Conservation (phyloP, 345 rosid species). For the Camelina neglecta region DNA sequence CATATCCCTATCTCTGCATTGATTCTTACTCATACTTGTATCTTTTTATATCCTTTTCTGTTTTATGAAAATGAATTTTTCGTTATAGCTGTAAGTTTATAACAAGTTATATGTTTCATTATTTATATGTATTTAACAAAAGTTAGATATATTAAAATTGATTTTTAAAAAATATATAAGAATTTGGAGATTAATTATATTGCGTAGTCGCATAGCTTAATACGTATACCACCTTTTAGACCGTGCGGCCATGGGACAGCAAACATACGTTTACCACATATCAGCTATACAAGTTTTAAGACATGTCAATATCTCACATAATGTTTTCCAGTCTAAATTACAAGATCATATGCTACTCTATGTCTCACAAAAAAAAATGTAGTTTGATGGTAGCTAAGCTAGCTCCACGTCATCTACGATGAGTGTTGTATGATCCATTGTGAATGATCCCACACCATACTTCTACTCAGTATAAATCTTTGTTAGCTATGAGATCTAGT, state of each 20-base stretch:
- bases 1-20: conserved; percentile 38
- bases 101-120: background rate
- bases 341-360: background rate
- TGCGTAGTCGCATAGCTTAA: background rate
- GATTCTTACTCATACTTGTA: conserved; percentile 33
- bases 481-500: background rate
- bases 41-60: background rate
- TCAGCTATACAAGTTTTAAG: background rate
- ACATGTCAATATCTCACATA: background rate
- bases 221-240: background rate
- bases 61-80: background rate
- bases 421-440: background rate
- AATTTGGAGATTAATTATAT: background rate
- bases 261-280: background rate
- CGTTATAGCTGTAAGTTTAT: background rate
- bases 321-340: background rate
- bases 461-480: background rate
- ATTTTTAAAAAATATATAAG: background rate
- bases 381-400: background rate
- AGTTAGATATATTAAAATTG: background rate
- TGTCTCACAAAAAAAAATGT: too few species aligned
- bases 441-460: background rate
- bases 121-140: background rate
- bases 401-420: background rate
- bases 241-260: background rate